Conservation (phyloP, 495 filamentous ascomycete species). For the Talaromyces liani region DNA sequence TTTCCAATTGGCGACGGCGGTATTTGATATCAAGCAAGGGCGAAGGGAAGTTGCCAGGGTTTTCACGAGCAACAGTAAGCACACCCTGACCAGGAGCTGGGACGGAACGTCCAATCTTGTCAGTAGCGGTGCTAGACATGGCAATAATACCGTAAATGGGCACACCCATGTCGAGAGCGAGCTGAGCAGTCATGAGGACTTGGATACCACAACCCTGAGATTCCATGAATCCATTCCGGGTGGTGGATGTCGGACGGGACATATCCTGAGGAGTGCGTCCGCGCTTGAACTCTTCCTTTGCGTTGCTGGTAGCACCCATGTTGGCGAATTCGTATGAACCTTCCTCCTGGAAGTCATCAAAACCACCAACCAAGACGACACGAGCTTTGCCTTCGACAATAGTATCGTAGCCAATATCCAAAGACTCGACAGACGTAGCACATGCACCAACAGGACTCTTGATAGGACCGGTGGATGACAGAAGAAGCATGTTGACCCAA, state of each 20-base stretch:
- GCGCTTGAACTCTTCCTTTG: slow-evolving; percentile 90
- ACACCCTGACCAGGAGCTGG: slow-evolving; percentile 96
- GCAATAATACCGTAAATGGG: slow-evolving; percentile 95
- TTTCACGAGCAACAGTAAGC: slow-evolving; percentile 93
- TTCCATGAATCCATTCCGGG: slow-evolving; percentile 98
- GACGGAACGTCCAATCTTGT: slow-evolving; percentile 97
- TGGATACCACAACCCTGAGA: slow-evolving; percentile 98
- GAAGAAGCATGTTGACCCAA: slow-evolving; percentile 97
- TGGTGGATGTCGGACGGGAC: slow-evolving; percentile 95
- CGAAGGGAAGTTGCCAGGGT: slow-evolving; percentile 82
- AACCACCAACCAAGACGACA: slow-evolving; percentile 95
- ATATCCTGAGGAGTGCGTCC: slow-evolving; percentile 94
- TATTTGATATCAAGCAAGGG: slow-evolving; percentile 96
- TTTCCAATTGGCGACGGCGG: slow-evolving; percentile 85
- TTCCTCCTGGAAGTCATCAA: slow-evolving; percentile 99
- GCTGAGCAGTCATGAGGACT: slow-evolving; percentile 93
- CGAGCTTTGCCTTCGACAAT: slow-evolving; percentile 96
- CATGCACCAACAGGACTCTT: slow-evolving; percentile 98
- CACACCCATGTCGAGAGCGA: slow-evolving; percentile 97
- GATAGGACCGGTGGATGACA: slow-evolving; percentile 96
- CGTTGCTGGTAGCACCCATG: slow-evolving; percentile 98
- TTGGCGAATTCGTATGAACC: slow-evolving; percentile 99
- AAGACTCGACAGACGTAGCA: slow-evolving; percentile 92
- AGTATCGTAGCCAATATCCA: slow-evolving; percentile 96
- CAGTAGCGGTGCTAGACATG: slow-evolving; percentile 92